Evolutionary conservation across 768 basidiomycete species (phyloP), one percentile per base, ranked within the genome.

Genomic region (Amanita phalloides): DNA sequence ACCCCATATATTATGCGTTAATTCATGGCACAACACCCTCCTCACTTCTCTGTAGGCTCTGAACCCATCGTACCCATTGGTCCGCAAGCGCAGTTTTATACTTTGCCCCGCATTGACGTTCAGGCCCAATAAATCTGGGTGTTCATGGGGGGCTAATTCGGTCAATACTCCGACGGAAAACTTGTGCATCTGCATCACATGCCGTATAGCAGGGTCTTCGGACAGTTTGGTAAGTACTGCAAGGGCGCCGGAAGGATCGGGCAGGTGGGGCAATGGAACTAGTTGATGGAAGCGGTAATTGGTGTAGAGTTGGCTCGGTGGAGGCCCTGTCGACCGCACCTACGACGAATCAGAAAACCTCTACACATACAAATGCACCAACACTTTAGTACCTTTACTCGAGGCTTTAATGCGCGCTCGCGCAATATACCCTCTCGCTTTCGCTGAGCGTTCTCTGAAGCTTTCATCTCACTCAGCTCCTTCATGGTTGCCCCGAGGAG

Each of bases 121-220:
- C 36, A 86, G 69, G 0, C 88, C 87, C 3, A 86, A 71, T 8
- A 89, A 64, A 26, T 77, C 68, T 0, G 86, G 85, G 53, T 83
- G 74, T 60, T 88, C 86, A 53, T 86, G 85, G 0, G 86, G 86
- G 13, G 85, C 86, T 14, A 90, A 77, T 64, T 90, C 86, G 1
- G 86, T 88, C 41, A 89, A 68, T 2, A 83, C 54, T 0, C 81
- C 81, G 4, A 90, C 84, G 0, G 78, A 71, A 56, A 86, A 81
- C 53, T 78, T 62, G 63, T 90, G 85, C 54, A 70, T 71, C 55
- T 73, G 75, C 86, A 90, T 88, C 52, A 90, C 62, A 61, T 85
- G 78, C 20, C 64, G 68, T 44, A 88, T 83, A 0, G 83, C 85
- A 4, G 81, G 79, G 58, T 90, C 87, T n/a, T 76, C 69, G 7